These are phyloP conservation scores for Lasiosphaeriaceae sp. DNA, from an alignment of 495 filamentous ascomycete species.

Conservation along the genomic window DNA sequence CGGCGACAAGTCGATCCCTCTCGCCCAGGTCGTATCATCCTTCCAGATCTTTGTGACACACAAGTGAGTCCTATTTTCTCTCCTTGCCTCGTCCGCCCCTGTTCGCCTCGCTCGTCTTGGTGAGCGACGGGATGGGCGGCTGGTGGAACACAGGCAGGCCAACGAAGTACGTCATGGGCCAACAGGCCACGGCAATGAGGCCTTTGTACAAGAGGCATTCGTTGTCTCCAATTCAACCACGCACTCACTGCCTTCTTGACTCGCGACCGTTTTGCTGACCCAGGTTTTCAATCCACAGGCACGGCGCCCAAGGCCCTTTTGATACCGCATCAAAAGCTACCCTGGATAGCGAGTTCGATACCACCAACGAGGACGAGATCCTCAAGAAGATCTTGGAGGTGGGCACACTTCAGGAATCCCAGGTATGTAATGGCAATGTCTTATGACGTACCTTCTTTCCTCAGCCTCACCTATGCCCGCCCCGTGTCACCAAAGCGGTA, in stretches of 20 bases:
- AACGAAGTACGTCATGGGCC: too few relatives aligned
- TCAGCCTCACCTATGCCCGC: not conserved
- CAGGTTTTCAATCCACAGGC: constrained; percentile 47
- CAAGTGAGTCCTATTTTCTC: constrained; percentile 59
- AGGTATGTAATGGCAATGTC: constrained; percentile 49
- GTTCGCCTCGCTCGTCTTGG: too few relatives aligned
- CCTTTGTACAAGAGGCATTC: too few relatives aligned
- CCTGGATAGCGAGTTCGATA: constrained; percentile 87
- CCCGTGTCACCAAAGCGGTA: not conserved
- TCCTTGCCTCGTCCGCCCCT: not conserved
- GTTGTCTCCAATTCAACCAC: not conserved
- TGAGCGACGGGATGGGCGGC: too few relatives aligned
- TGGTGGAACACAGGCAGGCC: too few relatives aligned
- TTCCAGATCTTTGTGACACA: constrained; percentile 91
- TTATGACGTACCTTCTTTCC: not conserved
- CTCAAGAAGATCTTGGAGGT: constrained; percentile 75
- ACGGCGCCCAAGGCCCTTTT: constrained; percentile 77
- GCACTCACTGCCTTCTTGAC: not conserved
- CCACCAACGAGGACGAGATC: constrained; percentile 67
- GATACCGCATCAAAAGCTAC: constrained; percentile 68
- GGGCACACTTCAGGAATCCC: constrained; percentile 62
- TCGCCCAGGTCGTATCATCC: constrained; percentile 79
- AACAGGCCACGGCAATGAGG: too few relatives aligned
- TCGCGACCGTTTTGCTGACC: not conserved
- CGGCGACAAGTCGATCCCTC: constrained; percentile 69